Evolutionary conservation across 495 filamentous ascomycete genomes (phyloP).

Genomic region (Schizothecium vesticola): DNA sequence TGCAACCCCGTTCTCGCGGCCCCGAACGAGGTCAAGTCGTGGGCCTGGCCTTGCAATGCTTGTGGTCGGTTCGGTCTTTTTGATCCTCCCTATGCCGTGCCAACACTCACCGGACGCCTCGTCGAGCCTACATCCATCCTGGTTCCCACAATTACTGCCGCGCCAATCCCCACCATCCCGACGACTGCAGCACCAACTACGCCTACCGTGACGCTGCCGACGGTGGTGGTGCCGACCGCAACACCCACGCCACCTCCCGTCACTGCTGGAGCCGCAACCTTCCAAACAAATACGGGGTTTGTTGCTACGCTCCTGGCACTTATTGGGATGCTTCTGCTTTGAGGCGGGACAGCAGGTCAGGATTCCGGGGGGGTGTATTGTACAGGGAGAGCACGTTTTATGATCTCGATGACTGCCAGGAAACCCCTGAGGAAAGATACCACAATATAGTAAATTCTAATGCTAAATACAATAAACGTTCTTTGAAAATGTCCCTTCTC

Average conservation of each 20-base stretch:
- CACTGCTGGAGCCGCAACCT: not conserved
- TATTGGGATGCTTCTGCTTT: not conserved
- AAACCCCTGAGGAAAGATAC: not conserved
- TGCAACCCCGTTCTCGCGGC: slow-evolving; percentile 30
- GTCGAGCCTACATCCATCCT: slow-evolving; percentile 11
- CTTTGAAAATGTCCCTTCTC: not conserved
- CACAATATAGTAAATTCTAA: not conserved
- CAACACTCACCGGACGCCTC: slow-evolving; percentile 20
- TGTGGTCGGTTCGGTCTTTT: slow-evolving; percentile 30
- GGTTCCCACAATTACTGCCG: not conserved
- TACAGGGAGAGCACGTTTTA: not conserved
- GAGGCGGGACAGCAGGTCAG: not conserved
- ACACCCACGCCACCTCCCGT: not conserved
- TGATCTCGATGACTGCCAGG: not conserved
- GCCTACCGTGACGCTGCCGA: not conserved
- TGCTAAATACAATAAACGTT: not conserved
- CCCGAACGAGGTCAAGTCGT: slow-evolving; percentile 19
- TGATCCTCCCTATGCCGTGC: slow-evolving; percentile 31
- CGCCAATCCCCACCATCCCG: not conserved
- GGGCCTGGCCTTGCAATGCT: slow-evolving; percentile 30
- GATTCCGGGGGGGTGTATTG: not conserved
- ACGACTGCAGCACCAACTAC: not conserved
- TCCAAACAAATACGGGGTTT: not conserved
- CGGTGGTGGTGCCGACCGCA: not conserved
- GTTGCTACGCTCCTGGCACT: not conserved